Evolutionary conservation across 805 yeast genomes (phyloP).

Genomic region (Candida ipomoeae): DNA sequence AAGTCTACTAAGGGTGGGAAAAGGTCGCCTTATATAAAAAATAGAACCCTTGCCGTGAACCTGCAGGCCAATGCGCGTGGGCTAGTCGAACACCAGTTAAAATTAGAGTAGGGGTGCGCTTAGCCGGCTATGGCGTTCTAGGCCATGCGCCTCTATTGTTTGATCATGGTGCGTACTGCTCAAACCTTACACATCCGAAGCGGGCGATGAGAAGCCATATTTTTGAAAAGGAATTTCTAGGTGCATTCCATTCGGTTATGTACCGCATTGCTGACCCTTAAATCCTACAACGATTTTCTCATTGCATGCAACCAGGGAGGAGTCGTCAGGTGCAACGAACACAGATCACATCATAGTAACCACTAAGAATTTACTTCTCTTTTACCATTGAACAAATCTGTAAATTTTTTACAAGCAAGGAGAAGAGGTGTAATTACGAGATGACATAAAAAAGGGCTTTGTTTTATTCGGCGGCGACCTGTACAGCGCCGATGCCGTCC

Average conservation of each 20-base stretch:
- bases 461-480: background rate
- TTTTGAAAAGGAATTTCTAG: background rate
- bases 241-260: background rate
- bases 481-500: background rate
- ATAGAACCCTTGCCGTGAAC: background rate
- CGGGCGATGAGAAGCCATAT: background rate
- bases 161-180: background rate
- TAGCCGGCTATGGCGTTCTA: slow-evolving; percentile 4
- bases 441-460: no score
- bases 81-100: slow-evolving; percentile 1
- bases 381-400: no score
- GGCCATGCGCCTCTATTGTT: slow-evolving; percentile 3
- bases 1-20: background rate
- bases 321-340: background rate
- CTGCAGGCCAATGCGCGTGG: background rate
- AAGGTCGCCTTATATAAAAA: background rate
- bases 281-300: background rate
- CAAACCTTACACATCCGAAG: background rate
- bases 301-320: background rate
- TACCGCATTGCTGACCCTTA: background rate
- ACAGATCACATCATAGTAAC: background rate
- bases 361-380: background rate
- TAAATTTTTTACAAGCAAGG: background rate
- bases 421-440: background rate
- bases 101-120: slow-evolving; percentile 2